Percentiles rank a stretch among this genome's conserved stretches.
phyloP scores from a whole-genome alignment of 768 basidiomycete genomes.

The Naganishia kalamii region DNA sequence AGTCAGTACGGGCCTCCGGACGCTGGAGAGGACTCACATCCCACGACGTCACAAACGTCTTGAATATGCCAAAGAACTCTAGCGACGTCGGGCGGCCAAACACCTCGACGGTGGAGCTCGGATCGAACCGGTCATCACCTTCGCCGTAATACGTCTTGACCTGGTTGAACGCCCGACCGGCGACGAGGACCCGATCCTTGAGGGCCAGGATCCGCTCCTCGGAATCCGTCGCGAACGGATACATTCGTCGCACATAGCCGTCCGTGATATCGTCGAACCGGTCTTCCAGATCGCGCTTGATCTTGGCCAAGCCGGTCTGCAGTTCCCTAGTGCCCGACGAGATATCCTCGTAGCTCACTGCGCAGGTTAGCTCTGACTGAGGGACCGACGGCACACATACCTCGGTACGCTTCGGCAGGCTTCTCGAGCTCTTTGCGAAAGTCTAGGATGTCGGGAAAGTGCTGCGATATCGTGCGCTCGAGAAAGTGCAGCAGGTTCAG shows the following conservation, averaged over 20 bases:
- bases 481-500: conserved; percentile 91
- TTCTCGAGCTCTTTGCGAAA: conserved; percentile 84
- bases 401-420: conserved; percentile 87
- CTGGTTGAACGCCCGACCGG: conserved; percentile 74
- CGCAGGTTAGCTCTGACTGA: conserved; percentile 14
- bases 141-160: conserved; percentile 89
- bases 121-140: conserved; percentile 60
- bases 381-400: conserved; percentile 49
- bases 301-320: conserved; percentile 66
- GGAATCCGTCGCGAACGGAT: conserved; percentile 75
- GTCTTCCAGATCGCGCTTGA: conserved; percentile 71
- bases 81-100: conserved; percentile 50
- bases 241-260: conserved; percentile 83
- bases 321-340: conserved; percentile 68
- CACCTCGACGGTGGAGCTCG: conserved; percentile 30
- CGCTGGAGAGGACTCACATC: conserved; percentile 34
- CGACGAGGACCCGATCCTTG: conserved; percentile 75
- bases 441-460: conserved; percentile 77
- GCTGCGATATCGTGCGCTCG: conserved; percentile 75
- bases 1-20: not conserved
- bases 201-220: conserved; percentile 71
- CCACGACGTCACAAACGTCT: conserved; percentile 92
- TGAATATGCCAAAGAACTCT: conserved; percentile 95
- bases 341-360: conserved; percentile 81
- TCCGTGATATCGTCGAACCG: conserved; percentile 75